Evolutionary conservation across 2,329 filamentous ascomycete genomes (phyloP).

Genomic region (Colletotrichum sp.): DNA sequence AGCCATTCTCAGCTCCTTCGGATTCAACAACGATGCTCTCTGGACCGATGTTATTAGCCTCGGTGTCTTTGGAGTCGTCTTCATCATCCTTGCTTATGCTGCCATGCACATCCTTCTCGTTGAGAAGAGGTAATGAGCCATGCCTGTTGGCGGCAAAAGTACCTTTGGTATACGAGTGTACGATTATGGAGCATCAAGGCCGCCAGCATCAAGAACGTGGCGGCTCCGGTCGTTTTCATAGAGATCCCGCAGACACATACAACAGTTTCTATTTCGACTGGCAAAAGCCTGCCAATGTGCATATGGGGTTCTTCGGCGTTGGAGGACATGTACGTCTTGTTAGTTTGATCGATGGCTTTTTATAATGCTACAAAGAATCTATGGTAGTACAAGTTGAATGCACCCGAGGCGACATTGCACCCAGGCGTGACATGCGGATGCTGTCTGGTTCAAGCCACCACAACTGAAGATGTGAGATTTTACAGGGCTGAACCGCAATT

Average conservation of each 20-base stretch:
- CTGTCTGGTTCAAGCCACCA: not conserved
- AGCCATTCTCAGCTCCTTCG: slow-evolving; percentile 92
- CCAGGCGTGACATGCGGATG: not conserved
- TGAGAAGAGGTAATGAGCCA: slow-evolving; percentile 73
- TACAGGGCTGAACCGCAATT: not conserved
- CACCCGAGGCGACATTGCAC: not conserved
- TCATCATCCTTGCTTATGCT: slow-evolving; percentile 85
- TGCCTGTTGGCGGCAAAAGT: not conserved
- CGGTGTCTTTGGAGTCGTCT: slow-evolving; percentile 79
- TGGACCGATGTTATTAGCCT: slow-evolving; percentile 86
- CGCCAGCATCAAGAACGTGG: not conserved
- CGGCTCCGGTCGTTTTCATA: slow-evolving; percentile 15
- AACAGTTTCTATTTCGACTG: not conserved
- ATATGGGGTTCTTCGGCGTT: slow-evolving; percentile 15
- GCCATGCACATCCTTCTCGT: slow-evolving; percentile 95
- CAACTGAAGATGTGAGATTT: not conserved
- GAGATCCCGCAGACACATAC: slow-evolving; percentile 11
- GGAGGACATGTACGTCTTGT: not conserved
- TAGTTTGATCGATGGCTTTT: slow-evolving; percentile 12
- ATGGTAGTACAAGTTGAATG: slow-evolving; percentile 14
- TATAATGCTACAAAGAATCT: slow-evolving; percentile 21
- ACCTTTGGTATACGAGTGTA: slow-evolving; percentile 12
- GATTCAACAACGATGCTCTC: slow-evolving; percentile 85
- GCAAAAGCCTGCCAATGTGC: slow-evolving; percentile 7
- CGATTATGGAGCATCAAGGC: not conserved